Conservation (phyloP, 73 alveolate species). For the Tetrahymena malaccensis region DNA sequence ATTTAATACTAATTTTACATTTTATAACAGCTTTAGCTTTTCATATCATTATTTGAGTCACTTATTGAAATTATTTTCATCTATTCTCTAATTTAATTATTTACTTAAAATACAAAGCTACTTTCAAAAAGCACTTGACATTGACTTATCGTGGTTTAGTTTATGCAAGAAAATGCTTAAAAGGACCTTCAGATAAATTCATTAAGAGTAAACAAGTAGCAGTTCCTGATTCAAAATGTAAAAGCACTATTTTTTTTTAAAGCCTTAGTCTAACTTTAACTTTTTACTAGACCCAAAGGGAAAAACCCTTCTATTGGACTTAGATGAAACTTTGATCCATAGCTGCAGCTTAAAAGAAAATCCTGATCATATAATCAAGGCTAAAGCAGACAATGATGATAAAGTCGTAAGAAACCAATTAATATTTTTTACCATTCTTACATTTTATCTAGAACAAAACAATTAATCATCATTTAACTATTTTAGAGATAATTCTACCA, state of each 20-base stretch:
- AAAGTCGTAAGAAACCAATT: neutral
- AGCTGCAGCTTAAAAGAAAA: constrained; percentile 9
- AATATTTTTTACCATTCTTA: too few species aligned
- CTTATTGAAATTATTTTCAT: neutral
- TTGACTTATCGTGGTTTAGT: constrained; percentile 25
- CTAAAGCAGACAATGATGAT: constrained; percentile 17
- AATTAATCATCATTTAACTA: neutral
- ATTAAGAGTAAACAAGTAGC: constrained; percentile 13
- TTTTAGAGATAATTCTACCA: too few species aligned
- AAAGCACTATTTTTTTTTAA: neutral
- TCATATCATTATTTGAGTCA: neutral
- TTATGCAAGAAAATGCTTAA: constrained; percentile 25
- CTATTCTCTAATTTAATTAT: neutral
- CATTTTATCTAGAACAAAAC: neutral
- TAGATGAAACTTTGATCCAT: constrained; percentile 35
- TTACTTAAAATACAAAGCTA: neutral
- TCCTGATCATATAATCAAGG: constrained; percentile 14
- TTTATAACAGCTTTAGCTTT: neutral
- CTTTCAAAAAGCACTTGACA: constrained; percentile 13
- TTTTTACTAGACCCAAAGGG: neutral
- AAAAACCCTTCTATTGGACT: constrained; percentile 6
- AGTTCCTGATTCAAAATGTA: constrained; percentile 8
- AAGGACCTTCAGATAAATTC: constrained; percentile 41
- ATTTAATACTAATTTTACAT: neutral
- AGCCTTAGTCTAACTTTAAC: neutral